Conservation (phyloP, 495 filamentous ascomycete genomes). For the Aspergillus sparsus region DNA sequence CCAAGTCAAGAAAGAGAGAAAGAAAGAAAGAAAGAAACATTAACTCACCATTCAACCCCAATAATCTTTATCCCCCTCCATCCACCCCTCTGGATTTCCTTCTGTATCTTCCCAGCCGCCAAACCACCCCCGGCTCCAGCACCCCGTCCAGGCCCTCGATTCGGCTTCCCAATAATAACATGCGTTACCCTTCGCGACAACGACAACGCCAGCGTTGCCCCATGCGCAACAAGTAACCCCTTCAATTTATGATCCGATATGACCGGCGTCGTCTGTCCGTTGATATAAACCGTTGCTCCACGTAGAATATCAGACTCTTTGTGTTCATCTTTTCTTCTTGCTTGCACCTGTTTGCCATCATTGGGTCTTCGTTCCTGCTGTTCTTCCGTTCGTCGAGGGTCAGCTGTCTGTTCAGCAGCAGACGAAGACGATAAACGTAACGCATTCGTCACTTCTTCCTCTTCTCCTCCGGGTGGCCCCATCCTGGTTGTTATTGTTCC, state of each 20-base stretch:
- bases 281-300: conserved; percentile 76
- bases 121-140: conserved; percentile 75
- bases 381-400: not conserved
- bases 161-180: conserved; percentile 74
- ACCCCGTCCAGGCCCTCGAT: conserved; percentile 30
- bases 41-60: conserved; percentile 73
- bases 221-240: conserved; percentile 70
- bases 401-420: not conserved
- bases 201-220: conserved; percentile 65
- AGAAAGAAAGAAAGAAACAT: conserved; percentile 14
- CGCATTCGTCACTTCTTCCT: too few relatives aligned
- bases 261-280: conserved; percentile 77
- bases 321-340: not conserved
- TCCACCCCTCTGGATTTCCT: conserved; percentile 66
- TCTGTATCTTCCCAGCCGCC: conserved; percentile 77
- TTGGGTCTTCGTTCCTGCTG: not conserved
- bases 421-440: too few relatives aligned
- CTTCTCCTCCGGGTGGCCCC: too few relatives aligned
- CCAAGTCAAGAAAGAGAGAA: conserved; percentile 9
- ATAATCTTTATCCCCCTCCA: conserved; percentile 74
- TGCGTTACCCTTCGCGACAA: conserved; percentile 81
- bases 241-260: conserved; percentile 89
- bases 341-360: conserved; percentile 7
- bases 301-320: conserved; percentile 54
- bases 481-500: too few relatives aligned